Percentiles rank a stretch among this genome's conserved stretches.
Conservation (phyloP, 768 basidiomycete genomes). For the Suillus subalutaceus region DNA sequence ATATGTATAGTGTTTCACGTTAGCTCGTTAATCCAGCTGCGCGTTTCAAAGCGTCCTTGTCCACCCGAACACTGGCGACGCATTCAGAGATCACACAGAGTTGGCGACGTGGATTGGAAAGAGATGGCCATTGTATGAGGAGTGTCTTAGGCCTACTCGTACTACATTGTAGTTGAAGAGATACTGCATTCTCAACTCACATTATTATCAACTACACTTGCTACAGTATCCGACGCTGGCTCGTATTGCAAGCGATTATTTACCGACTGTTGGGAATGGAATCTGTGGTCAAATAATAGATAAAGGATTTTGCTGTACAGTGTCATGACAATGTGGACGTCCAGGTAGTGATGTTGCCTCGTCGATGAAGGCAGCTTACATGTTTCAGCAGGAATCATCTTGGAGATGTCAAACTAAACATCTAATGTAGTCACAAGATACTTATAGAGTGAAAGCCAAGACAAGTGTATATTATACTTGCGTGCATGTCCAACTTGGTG, state of each 20-base stretch:
- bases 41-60: conserved; percentile 50
- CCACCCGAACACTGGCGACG: conserved; percentile 69
- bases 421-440: not conserved
- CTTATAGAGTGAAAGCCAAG: not conserved
- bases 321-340: too few relatives aligned
- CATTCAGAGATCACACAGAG: conserved; percentile 63
- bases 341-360: too few relatives aligned
- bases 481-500: not conserved
- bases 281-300: too few relatives aligned
- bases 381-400: conserved; percentile 35
- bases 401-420: conserved; percentile 35
- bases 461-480: not conserved
- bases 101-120: conserved; percentile 68
- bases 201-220: too few relatives aligned
- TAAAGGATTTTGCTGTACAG: too few relatives aligned
- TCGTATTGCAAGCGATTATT: too few relatives aligned
- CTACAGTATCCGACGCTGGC: too few relatives aligned
- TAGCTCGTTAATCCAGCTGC: conserved; percentile 5
- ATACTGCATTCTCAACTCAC: too few relatives aligned
- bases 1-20: not conserved
- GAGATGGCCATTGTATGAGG: conserved; percentile 55
- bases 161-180: too few relatives aligned
- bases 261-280: too few relatives aligned
- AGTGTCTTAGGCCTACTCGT: conserved; percentile 31
- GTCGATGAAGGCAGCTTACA: conserved; percentile 26